Evolutionary conservation across 352 stramenopile genomes (phyloP), one percentile per base, ranked within the genome.

Genomic region (Globisporangium nagaii): DNA sequence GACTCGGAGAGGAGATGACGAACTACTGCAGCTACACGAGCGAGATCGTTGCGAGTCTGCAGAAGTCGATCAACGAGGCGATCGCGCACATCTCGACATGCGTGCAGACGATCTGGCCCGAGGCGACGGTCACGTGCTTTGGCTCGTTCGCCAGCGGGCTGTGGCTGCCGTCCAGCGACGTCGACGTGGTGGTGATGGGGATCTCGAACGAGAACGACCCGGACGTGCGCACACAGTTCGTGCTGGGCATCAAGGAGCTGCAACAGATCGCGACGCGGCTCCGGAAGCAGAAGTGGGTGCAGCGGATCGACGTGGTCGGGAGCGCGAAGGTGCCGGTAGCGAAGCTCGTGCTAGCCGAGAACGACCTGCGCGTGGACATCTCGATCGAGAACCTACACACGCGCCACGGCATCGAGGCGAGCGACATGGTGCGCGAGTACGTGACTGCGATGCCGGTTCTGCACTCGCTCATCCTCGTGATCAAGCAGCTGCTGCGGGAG

Each of bases 301-400:
- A 90, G 42, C 72, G 76, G 20, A 85, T 92, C 30, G 83, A 94
- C 32, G 78, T 94, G 8, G 75, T 96, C n/a, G 61, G 79, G 12
- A 75, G 79, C 36, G 82, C 86, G 12, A 91, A 90, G 43, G 86
- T 96, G 22, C 86, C 86, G 0, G 87, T 96, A 3, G 86, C 89
- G 22, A 95, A 94, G 58, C 56, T 94, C 34, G 65, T 86, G 46
- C 58, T 93, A 36, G 73, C 73, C 7, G 70, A 71, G 13, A 64
- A 68, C n/a, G 69, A 71, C 30, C 56, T 91, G 28, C 73, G 79
- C 37, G 79, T 97, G 25, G 88, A 97, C 59, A 91, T 97, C 39
- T 93, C 85, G 6, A 92, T 97, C 36, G 86, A 96, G 64, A 92
- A 89, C 22, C 56, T 75, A 7, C 87, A 97, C 56, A 93, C 84